phyloP scores from a whole-genome alignment of 805 yeast genomes.

The Suhomyces canberraensis region DNA sequence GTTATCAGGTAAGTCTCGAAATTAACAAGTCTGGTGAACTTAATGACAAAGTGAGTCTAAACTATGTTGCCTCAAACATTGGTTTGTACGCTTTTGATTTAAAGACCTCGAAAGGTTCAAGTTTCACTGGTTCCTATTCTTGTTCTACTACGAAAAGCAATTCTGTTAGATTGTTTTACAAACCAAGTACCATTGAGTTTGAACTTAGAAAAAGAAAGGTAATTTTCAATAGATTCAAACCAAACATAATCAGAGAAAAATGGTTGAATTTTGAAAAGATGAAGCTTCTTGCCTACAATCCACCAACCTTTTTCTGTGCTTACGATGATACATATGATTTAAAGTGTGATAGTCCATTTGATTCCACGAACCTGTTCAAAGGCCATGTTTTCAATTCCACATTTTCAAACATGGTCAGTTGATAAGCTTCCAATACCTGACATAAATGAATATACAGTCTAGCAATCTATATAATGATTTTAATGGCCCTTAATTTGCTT shows the following conservation, averaged over 20 bases:
- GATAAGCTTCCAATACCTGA: too few species aligned
- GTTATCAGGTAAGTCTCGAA: slow-evolving; percentile 7
- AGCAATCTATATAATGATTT: too few species aligned
- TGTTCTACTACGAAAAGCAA: slow-evolving; percentile 16
- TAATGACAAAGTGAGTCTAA: too few species aligned
- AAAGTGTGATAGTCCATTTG: slow-evolving; percentile 11
- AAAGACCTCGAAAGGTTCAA: slow-evolving; percentile 3
- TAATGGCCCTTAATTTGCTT: slow-evolving; percentile 11
- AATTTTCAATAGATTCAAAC: slow-evolving; percentile 3
- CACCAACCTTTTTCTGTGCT: slow-evolving; percentile 18
- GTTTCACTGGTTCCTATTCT: slow-evolving; percentile 13
- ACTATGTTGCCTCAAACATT: too few species aligned
- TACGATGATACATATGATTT: slow-evolving; percentile 15
- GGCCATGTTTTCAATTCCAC: slow-evolving; percentile 6
- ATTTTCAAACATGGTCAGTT: too few species aligned
- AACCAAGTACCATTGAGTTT: slow-evolving; percentile 10
- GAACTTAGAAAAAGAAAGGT: slow-evolving; percentile 9
- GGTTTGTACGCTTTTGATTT: too few species aligned
- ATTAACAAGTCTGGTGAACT: slow-evolving; percentile 5
- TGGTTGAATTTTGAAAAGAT: slow-evolving; percentile 9
- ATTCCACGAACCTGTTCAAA: slow-evolving; percentile 5
- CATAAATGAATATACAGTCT: too few species aligned
- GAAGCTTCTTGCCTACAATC: slow-evolving; percentile 8
- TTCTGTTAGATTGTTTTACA: slow-evolving; percentile 17
- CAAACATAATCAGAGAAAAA: not conserved